These are phyloP conservation scores for Groenewaldozyma auringiensis DNA, from an alignment of 1,139 yeast species.

Conservation along the genomic window DNA sequence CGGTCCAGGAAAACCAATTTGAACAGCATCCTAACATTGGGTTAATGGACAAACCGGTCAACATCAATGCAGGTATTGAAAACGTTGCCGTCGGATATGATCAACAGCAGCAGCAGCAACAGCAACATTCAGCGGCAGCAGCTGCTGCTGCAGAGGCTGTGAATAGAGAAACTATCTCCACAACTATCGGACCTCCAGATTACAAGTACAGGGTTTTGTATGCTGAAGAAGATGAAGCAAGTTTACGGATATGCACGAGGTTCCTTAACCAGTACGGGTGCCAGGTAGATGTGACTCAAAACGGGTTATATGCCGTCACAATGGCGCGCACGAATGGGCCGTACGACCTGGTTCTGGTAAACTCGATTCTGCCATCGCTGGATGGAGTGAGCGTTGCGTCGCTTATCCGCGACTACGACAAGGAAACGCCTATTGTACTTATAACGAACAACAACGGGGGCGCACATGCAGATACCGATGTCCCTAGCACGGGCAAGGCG, in stretches of 20 bases:
- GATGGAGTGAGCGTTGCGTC: constrained; percentile 94
- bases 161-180: not conserved
- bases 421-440: constrained; percentile 80
- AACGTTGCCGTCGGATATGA: not conserved
- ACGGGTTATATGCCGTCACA: constrained; percentile 82
- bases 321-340: constrained; percentile 48
- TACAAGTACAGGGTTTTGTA: constrained; percentile 42
- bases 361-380: constrained; percentile 86
- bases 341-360: constrained; percentile 86
- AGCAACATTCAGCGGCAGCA: constrained; percentile 2
- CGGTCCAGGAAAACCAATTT: not conserved
- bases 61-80: not conserved
- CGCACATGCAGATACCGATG: constrained; percentile 33
- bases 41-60: not conserved
- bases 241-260: constrained; percentile 46
- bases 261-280: constrained; percentile 84
- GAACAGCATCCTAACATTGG: not conserved
- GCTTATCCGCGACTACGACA: constrained; percentile 74
- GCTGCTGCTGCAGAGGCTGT: not conserved
- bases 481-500: constrained; percentile 12
- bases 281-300: constrained; percentile 85
- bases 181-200: constrained; percentile 6
- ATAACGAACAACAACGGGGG: constrained; percentile 36
- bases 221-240: constrained; percentile 81
- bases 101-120: constrained; percentile 4